phyloP scores from a whole-genome alignment of 2,329 filamentous ascomycete genomes.

The Colletotrichum sp. region DNA sequence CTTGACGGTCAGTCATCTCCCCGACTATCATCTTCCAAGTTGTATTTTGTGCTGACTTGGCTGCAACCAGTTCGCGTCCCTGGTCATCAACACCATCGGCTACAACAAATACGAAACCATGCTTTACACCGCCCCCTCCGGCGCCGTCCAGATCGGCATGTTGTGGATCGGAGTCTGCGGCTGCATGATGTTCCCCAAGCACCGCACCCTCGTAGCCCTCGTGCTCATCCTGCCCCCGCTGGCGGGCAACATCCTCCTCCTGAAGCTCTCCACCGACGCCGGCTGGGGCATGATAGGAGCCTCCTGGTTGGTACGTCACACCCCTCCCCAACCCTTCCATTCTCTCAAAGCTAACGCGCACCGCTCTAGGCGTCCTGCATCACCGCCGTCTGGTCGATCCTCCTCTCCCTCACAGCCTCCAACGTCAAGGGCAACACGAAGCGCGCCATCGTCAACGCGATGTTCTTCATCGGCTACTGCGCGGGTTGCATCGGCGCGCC shows the following conservation, averaged over 20 bases:
- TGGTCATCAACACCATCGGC: conserved; percentile 52
- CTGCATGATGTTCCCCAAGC: conserved; percentile 41
- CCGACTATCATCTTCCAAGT: too few relatives aligned
- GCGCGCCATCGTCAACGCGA: conserved; percentile 47
- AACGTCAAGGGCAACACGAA: conserved; percentile 60
- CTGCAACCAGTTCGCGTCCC: conserved; percentile 45
- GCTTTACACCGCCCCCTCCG: conserved; percentile 50
- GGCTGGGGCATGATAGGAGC: conserved; percentile 54
- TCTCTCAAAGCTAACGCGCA: neutral
- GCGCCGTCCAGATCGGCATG: conserved; percentile 49
- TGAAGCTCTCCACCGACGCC: conserved; percentile 41
- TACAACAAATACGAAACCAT: conserved; percentile 50
- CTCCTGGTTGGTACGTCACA: conserved; percentile 44
- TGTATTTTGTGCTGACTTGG: neutral
- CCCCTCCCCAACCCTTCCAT: neutral
- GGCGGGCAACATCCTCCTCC: conserved; percentile 47
- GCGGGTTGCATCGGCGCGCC: conserved; percentile 50
- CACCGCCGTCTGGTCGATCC: conserved; percentile 44
- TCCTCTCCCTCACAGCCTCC: conserved; percentile 48
- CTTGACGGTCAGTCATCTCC: conserved; percentile 33
- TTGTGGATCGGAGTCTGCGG: conserved; percentile 50
- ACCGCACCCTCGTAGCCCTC: conserved; percentile 43
- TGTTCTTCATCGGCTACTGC: conserved; percentile 57
- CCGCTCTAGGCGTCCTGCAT: conserved; percentile 40
- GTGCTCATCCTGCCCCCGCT: conserved; percentile 45